These are phyloP conservation scores for Marasmius fiardii DNA, from an alignment of 1,284 basidiomycete species.

Conservation along the genomic window DNA sequence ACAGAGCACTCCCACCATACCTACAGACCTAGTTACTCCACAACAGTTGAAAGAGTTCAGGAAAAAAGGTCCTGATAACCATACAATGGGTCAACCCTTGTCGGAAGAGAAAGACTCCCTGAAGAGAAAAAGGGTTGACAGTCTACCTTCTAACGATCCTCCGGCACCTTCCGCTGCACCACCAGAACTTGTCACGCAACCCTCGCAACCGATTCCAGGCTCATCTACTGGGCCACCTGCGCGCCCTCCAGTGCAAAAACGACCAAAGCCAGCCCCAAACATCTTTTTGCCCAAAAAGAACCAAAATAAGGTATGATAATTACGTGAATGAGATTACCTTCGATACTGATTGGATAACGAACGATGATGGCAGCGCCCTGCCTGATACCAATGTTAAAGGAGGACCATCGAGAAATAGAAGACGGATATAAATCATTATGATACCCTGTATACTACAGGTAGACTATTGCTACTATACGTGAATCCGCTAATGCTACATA, in stretches of 20 bases:
- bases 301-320: constrained; percentile 18
- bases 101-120: neutral
- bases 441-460: constrained; percentile 7
- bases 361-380: constrained; percentile 9
- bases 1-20: neutral
- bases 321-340: neutral
- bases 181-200: neutral
- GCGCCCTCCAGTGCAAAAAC: constrained; percentile 23
- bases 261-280: constrained; percentile 37
- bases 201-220: neutral
- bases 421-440: neutral
- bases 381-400: neutral
- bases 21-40: neutral
- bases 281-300: constrained; percentile 53
- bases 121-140: neutral
- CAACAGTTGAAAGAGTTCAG: neutral
- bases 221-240: neutral
- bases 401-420: constrained; percentile 1
- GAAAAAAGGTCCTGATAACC: neutral
- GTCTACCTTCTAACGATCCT: neutral
- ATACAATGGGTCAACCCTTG: neutral
- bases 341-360: neutral
- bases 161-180: neutral
- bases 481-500: neutral
- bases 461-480: constrained; percentile 5